These are phyloP conservation scores for Diaporthe helianthi DNA, from an alignment of 2,329 filamentous ascomycete genomes.

Conservation along the genomic window DNA sequence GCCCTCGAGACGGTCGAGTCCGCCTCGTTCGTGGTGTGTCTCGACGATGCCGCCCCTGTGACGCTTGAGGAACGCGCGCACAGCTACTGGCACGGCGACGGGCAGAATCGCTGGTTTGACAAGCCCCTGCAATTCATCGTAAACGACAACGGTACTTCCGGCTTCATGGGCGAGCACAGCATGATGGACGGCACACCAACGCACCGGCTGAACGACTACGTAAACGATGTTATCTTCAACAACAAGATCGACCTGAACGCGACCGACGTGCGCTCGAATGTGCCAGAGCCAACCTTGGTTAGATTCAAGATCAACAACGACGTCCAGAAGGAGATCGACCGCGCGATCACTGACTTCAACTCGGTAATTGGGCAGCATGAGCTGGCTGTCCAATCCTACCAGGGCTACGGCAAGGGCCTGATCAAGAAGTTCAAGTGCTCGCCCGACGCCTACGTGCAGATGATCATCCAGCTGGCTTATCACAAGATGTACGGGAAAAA, in stretches of 20 bases:
- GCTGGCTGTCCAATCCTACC: slow-evolving; percentile 91
- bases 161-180: slow-evolving; percentile 98
- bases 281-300: slow-evolving; percentile 80
- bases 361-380: slow-evolving; percentile 87
- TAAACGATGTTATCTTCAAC: slow-evolving; percentile 90
- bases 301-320: slow-evolving; percentile 80
- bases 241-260: slow-evolving; percentile 92
- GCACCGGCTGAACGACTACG: slow-evolving; percentile 93
- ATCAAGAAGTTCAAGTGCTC: slow-evolving; percentile 99
- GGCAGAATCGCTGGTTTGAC: slow-evolving; percentile 95
- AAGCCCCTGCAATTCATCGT: slow-evolving; percentile 98
- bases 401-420: slow-evolving; percentile 95
- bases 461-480: slow-evolving; percentile 98
- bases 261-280: slow-evolving; percentile 76
- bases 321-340: slow-evolving; percentile 78
- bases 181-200: slow-evolving; percentile 99
- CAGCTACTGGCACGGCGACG: slow-evolving; percentile 98
- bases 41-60: slow-evolving; percentile 89
- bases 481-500: slow-evolving; percentile 99
- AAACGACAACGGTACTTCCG: slow-evolving; percentile 96
- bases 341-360: slow-evolving; percentile 79
- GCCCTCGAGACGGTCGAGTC: slow-evolving; percentile 85
- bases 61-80: slow-evolving; percentile 95
- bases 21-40: slow-evolving; percentile 87
- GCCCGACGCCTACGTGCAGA: slow-evolving; percentile 96